Percentiles rank a stretch among this genome's conserved stretches.
Conservation (phyloP, 1,139 yeast genomes). For the Zygoascus hellenicus region DNA sequence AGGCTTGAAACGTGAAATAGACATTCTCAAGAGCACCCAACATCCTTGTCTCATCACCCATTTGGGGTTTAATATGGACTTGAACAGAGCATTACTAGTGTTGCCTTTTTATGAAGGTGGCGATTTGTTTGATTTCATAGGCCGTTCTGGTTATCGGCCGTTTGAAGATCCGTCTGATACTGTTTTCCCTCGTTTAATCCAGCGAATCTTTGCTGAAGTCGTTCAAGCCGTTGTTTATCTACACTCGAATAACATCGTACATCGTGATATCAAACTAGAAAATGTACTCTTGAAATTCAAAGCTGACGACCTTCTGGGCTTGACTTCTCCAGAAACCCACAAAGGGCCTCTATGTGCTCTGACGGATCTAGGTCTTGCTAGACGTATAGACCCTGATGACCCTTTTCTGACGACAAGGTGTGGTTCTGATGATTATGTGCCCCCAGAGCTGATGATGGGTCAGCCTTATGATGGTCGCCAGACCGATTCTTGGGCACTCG, state of each 20-base stretch:
- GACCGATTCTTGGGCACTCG: constrained; percentile 91
- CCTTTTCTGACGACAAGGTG: constrained; percentile 78
- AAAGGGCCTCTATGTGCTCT: constrained; percentile 50
- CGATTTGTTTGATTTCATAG: constrained; percentile 62
- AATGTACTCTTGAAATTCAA: constrained; percentile 54
- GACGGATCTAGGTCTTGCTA: constrained; percentile 86
- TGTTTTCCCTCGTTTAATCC: constrained; percentile 35
- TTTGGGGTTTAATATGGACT: constrained; percentile 34
- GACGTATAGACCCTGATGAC: constrained; percentile 50
- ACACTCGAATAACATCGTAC: constrained; percentile 64
- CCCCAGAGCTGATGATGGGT: constrained; percentile 90
- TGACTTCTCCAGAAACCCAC: constrained; percentile 19
- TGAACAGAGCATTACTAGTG: constrained; percentile 44
- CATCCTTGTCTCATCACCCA: constrained; percentile 42
- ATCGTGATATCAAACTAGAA: constrained; percentile 84
- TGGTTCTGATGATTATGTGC: constrained; percentile 92
- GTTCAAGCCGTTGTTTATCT: constrained; percentile 65
- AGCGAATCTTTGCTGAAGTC: constrained; percentile 63
- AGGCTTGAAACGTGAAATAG: constrained; percentile 70
- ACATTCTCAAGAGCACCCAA: constrained; percentile 44
- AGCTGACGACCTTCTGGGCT: constrained; percentile 31
- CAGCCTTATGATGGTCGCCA: constrained; percentile 82
- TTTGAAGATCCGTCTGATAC: constrained; percentile 26
- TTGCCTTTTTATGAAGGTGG: constrained; percentile 82
- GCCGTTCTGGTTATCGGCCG: constrained; percentile 38